phyloP scores from a whole-genome alignment of 169 alveolate species.

The Plasmodium berghei region DNA sequence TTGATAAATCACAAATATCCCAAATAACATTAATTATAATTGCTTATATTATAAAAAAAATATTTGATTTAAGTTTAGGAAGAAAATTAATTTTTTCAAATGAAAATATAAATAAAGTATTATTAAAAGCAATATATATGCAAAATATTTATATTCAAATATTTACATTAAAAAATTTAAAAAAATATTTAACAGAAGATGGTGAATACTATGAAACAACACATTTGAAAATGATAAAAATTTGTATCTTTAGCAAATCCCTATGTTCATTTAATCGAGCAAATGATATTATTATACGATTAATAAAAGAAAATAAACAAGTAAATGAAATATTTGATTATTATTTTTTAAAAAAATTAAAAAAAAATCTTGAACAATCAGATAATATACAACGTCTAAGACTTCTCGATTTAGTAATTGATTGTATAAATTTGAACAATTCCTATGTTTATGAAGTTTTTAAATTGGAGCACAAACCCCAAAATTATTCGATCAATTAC shows the following conservation, averaged over 20 bases:
- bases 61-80: slow-evolving; percentile 62
- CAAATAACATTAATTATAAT: slow-evolving; percentile 65
- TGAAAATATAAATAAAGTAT: slow-evolving; percentile 17
- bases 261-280: slow-evolving; percentile 70
- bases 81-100: slow-evolving; percentile 68
- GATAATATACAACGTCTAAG: slow-evolving; percentile 66
- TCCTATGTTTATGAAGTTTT: slow-evolving; percentile 27
- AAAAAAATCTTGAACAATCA: slow-evolving; percentile 22
- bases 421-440: slow-evolving; percentile 27
- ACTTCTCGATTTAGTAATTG: slow-evolving; percentile 41
- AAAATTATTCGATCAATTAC: background rate
- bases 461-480: background rate
- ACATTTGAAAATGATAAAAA: slow-evolving; percentile 70
- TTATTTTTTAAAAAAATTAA: slow-evolving; percentile 46
- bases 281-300: slow-evolving; percentile 19
- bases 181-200: slow-evolving; percentile 66
- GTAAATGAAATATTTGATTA: slow-evolving; percentile 54
- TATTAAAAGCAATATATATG: slow-evolving; percentile 39
- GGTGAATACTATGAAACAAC: slow-evolving; percentile 27
- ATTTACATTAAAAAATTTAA: slow-evolving; percentile 66
- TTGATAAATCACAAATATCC: slow-evolving; percentile 32
- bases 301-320: slow-evolving; percentile 49
- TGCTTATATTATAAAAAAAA: slow-evolving; percentile 46
- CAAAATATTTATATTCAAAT: slow-evolving; percentile 73
- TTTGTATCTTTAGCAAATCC: slow-evolving; percentile 69